phyloP scores from a whole-genome alignment of 1,284 basidiomycete species.

The Malassezia dermatis region DNA sequence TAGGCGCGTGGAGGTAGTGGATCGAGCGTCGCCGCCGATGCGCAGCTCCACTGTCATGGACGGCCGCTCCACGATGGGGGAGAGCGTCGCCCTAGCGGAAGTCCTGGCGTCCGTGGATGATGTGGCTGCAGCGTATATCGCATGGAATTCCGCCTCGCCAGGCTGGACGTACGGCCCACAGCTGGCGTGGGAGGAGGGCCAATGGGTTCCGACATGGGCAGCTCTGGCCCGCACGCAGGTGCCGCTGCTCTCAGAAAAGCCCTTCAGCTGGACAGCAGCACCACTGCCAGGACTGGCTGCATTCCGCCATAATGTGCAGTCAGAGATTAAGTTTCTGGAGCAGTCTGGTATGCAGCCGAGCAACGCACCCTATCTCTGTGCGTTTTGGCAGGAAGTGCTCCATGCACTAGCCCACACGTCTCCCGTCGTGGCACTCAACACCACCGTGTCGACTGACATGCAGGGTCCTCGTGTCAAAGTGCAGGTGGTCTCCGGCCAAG shows the following conservation, averaged over 20 bases:
- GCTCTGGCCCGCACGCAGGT: neutral
- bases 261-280: neutral
- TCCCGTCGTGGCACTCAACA: neutral
- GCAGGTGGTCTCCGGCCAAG: conserved; percentile 2
- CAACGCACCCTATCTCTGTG: conserved; percentile 10
- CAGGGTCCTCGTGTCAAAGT: neutral
- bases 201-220: neutral
- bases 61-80: neutral
- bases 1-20: neutral
- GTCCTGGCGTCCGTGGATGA: conserved; percentile 6
- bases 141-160: conserved; percentile 6
- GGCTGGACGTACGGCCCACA: conserved; percentile 6
- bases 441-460: neutral
- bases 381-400: conserved; percentile 13
- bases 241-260: neutral
- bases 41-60: neutral
- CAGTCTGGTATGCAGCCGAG: neutral
- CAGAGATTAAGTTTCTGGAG: conserved; percentile 4
- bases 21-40: neutral
- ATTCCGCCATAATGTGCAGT: conserved; percentile 1
- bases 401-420: neutral
- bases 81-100: neutral
- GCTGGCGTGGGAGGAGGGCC: neutral
- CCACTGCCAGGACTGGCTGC: conserved; percentile 7
- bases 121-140: conserved; percentile 5